Base-by-base conservation (phyloP, 2,329 filamentous ascomycete genomes). In the Calonectria fujianensis region DNA sequence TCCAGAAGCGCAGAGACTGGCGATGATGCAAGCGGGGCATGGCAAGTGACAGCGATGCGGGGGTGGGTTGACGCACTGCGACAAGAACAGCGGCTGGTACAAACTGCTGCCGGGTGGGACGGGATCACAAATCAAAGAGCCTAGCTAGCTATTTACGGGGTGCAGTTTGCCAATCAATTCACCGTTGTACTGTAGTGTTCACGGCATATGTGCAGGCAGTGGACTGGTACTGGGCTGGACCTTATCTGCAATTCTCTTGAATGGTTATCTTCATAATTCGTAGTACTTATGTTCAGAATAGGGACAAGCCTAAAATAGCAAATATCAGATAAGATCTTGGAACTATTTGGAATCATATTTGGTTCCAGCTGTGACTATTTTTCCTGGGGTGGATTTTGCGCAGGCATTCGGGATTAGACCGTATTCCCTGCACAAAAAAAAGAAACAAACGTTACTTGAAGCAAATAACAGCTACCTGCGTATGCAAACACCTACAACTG, bases 1-100 rank as follows among this genome's bases (percentile, higher is more conserved):
- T 67, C 70, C 70, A 45, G 63, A 61, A 61, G 27, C 51, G 61
- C 50, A 52, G 39, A 65, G 64, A 31, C 41, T 69, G 24, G 64
- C 18, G 32, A 35, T 52, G 57, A 63, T 70, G 57, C 68, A 64
- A 64, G 59, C 69, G 59, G 45, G 41, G 54, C 54, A 70, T 20
- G 9, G 39, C 29, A 11, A 35, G 41, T 31, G 52, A 32, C 31
- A 41, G 35, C 57, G 24, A 63, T 63, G 57, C 57, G 57, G 57
- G 57, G 57, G 57, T 63, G 24, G 57, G 39, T 39, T 63, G 57
- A 41, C 29, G 9, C 18, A 10, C 57, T 41, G 57, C 57, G 35
- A 39, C 57, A 41, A 18, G 57, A 61, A 41, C n/a, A 20, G 57
- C 35, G 7, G 35, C 52, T 57, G 37, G 31, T 41, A 39, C 57